Base-by-base conservation (phyloP, 306 rosid genomes). In the Rosa rugosa region DNA sequence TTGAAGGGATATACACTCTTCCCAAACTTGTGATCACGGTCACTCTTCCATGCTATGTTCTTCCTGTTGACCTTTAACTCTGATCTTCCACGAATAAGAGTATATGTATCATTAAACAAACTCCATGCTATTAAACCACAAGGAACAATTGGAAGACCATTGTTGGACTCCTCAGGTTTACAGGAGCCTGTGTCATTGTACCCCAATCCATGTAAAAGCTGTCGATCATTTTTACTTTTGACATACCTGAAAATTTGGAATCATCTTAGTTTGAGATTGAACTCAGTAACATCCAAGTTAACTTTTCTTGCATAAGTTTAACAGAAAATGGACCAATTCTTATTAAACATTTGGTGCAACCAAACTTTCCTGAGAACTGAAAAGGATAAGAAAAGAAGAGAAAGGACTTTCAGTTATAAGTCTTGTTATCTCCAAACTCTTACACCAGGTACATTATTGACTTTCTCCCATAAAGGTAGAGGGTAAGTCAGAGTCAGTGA, bases 81-180 rank as follows among this genome's bases (percentile, higher is more conserved):
- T 20, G 96, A 85, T 78, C 85, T 83, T 73, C 95, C 93, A 41
- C 90, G 96, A 73, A 70, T 73, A 77, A 95, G 91, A 46, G 51
- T 72, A 75, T 86, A 95, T 3, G 98, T 92, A 79, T 95, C 98
- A 71, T 91, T 95, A 74, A 95, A 95, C 87, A 95, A 60, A 89
- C 99, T 95, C 99, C 99, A 95, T 38, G 99, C 98, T 53, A 91
- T 88, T 86, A 95, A 81, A 66, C 99, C 99, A 80, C 99, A 95
- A 42, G 98, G 99, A 66, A 95, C 96, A 77, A 89, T 41, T 23
- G 99, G 96, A 77, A 81, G 90, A 77, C 82, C 88, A 76, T 85
- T 72, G 72, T 80, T 87, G 49, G 84, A 86, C 84, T 88, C 87
- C 75, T 87, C 81, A 75, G 97, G 99, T 80, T 82, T 80, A 80